Conservation (phyloP, 1,284 basidiomycete genomes). For the Hypsizygus ulmarius region DNA sequence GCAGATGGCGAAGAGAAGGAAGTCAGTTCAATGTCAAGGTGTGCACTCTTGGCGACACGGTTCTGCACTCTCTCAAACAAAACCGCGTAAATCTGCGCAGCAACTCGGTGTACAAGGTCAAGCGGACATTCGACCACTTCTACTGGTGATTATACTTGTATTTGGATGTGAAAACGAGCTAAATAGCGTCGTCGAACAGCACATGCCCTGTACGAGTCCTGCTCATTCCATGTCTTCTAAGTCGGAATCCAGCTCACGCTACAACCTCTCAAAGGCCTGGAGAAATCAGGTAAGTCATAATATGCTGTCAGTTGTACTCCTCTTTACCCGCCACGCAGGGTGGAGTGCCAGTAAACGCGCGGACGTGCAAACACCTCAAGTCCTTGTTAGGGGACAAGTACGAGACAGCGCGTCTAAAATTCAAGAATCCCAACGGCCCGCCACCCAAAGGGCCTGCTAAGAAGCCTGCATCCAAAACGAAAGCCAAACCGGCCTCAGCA, state of each 20-base stretch:
- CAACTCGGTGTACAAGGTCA: conserved; percentile 48
- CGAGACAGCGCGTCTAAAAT: conserved; percentile 48
- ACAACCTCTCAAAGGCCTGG: conserved; percentile 38
- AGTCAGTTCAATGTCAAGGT: conserved; percentile 44
- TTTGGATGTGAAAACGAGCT: not conserved
- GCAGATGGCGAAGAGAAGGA: conserved; percentile 44
- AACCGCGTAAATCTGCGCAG: conserved; percentile 22
- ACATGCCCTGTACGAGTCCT: conserved; percentile 39
- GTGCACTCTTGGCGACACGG: not conserved
- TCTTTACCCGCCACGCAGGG: conserved; percentile 25
- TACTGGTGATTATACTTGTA: conserved; percentile 38
- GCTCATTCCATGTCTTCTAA: not conserved
- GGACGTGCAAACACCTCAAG: conserved; percentile 62
- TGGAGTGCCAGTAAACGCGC: conserved; percentile 48
- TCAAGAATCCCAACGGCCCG: conserved; percentile 46
- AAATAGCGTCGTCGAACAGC: conserved; percentile 21
- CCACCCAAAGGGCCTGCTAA: conserved; percentile 25
- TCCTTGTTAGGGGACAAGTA: conserved; percentile 57
- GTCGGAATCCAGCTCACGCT: conserved; percentile 3
- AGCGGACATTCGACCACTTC: conserved; percentile 54
- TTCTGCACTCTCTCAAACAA: not conserved
- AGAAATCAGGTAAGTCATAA: conserved; percentile 39
- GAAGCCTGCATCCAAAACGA: conserved; percentile 26
- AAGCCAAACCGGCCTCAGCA: conserved; percentile 23
- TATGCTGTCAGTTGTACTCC: not conserved